Evolutionary conservation across 2,329 filamentous ascomycete genomes (phyloP), one percentile per base, ranked within the genome.

Genomic region (Seiridium cupressi): DNA sequence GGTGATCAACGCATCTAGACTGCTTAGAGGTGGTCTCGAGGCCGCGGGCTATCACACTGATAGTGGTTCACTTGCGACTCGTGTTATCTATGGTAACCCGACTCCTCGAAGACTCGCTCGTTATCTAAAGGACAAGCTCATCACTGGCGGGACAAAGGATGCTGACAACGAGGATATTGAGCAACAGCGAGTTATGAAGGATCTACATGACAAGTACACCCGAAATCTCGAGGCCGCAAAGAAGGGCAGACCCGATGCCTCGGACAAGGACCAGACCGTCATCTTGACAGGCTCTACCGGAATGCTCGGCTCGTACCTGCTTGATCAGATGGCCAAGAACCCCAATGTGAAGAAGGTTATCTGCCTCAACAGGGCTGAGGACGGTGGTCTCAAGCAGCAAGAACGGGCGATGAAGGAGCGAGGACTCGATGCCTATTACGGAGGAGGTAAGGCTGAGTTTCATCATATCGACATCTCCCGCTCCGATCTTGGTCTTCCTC

Each of bases 241-340:
- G 35, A 35, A 61, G 3, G 58, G 58, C n/a, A 68, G 72, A 40
- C 64, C 69, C 1, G 58, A 65, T 18, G 67, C 73, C 0, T 57
- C 62, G 4, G 59, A 66, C 11, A 36, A 64, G 8, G 44, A 58
- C 26, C 66, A 68, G 51, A 66, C 63, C 3, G 70, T 80, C 3
- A 57, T 80, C 8, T 61, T 84, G 31, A 84, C 80, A 0, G 82
- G 79, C 11, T 79, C 76, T 3, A 84, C 81, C 0, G 81, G 81
- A 9, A 79, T 77, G 5, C 64, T 84, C 13, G 81, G 81, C 0
- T 77, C 74, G 2, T 82, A 83, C 65, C 70, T 84, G 44, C 72
- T 84, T 2, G 69, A 79, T 57, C 49, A 68, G 18, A 69, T 81
- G 31, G 63, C 74, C 2, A 61, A 59, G 8, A 68, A 70, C 34